Base-by-base conservation (phyloP, 2,329 filamentous ascomycete genomes). In the Ambrosiella beaveri region DNA sequence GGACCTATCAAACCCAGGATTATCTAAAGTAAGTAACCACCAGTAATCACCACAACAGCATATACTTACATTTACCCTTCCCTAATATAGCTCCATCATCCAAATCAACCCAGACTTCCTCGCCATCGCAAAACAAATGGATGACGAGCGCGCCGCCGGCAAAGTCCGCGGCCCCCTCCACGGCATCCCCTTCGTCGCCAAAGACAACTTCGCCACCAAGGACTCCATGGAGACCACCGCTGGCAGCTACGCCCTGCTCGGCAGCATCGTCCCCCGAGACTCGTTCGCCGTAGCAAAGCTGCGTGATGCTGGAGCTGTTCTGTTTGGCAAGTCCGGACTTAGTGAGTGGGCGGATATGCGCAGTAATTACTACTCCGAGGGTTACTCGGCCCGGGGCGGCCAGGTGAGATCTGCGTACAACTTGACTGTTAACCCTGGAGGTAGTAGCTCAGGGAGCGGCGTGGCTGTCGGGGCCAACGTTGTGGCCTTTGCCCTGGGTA, bases 291-390 rank as follows among this genome's bases (percentile, higher is more conserved):
- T 88, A 1, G 65, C 72, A 17, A 73, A 72, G 61, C 73, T 88
- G 40, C 77, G 84, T 3, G 70, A 78, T 45, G 81, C 82, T 0
- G 84, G 84, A 11, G 85, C 82, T 1, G 69, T 88, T 0, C 71
- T 90, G 5, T 71, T 90, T 56, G 85, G 85, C 44, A 85, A 89
- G 67, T 79, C 84, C 1, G 80, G 78, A 0, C 68, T 89, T 57
- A 82, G 77, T 62, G 85, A 90, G 66, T 89, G 85, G 84, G 85
- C 85, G 0, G 79, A 82, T 60, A 85, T 86, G 81, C 75, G 84
- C 40, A 78, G 74, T 62, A 83, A 75, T 63, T 76, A 80, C 64
- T 84, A 85, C 66, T 83, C 80, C 0, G 81, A 85, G 66, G 84
- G 83, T 1, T 87, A 81, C 65, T 82, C 78, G 45, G 75, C 71